These are phyloP conservation scores for Papiliotrema fonsecae DNA, from an alignment of 1,284 basidiomycete species.

Conservation along the genomic window DNA sequence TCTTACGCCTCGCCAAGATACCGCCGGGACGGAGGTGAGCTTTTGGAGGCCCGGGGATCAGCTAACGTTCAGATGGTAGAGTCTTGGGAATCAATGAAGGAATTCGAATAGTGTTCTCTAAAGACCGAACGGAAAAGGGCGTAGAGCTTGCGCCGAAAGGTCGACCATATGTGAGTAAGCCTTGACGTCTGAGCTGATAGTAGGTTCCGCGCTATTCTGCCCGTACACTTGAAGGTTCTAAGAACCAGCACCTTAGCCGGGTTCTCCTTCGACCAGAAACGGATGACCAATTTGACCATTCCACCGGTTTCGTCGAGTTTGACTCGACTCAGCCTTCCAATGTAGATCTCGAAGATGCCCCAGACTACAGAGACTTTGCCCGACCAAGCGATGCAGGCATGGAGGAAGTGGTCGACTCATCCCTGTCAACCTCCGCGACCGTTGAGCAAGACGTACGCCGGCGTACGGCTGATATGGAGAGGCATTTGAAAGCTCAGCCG, in stretches of 20 bases:
- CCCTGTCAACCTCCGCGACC: constrained; percentile 15
- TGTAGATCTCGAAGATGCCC: too few relatives aligned
- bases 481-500: constrained; percentile 22
- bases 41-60: constrained; percentile 5
- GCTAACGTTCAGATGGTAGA: constrained; percentile 7
- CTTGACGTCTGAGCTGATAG: background rate
- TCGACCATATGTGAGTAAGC: constrained; percentile 14
- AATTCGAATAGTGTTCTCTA: constrained; percentile 21
- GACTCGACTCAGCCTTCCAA: background rate
- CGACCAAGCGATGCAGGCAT: too few relatives aligned
- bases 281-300: constrained; percentile 2
- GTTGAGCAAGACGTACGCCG: constrained; percentile 26
- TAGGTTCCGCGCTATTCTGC: constrained; percentile 20
- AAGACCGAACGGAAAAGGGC: constrained; percentile 28
- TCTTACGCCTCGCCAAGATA: constrained; percentile 26
- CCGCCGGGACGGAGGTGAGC: constrained; percentile 16
- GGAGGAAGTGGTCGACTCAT: too few relatives aligned
- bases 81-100: constrained; percentile 18
- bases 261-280: constrained; percentile 15
- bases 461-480: constrained; percentile 31
- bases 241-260: constrained; percentile 12
- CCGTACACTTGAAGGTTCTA: constrained; percentile 9
- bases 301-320: constrained; percentile 10
- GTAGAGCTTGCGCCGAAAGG: constrained; percentile 31
- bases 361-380: too few relatives aligned